Evolutionary conservation across 768 basidiomycete genomes (phyloP), one percentile per base, ranked within the genome.

Genomic region (Lactarius tabidus): DNA sequence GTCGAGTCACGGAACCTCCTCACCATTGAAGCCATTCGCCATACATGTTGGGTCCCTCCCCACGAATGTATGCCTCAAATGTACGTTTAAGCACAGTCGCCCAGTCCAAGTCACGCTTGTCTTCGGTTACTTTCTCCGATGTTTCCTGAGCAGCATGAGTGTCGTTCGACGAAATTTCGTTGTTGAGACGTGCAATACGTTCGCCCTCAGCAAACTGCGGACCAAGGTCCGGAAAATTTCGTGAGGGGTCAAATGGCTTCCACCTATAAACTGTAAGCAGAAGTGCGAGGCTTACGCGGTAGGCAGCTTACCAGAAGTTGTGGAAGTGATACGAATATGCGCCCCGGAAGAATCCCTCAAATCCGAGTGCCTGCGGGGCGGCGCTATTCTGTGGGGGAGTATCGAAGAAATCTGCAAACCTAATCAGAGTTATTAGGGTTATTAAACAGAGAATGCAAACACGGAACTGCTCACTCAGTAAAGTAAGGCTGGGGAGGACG

Each of bases 241-340:
- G 87, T 9, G 85, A 77, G 1, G 91, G 83, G 75, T 99, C 96
- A 70, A 98, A 97, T 6, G 95, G 91, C 68, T 90, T 88, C 96
- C 96, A 97, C 95, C 95, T 95, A 69, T 15, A 28, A 20, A 65
- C 41, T 45, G 18, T 15, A 54, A 57, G 58, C 52, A 17, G 41
- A 38, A 48, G 14, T 56, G 65, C 43, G 28, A 60, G 54, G 3
- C 8, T 41, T n/a, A 6, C 26, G 5, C 10, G 45, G 29, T 18
- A 39, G 26, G 31, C 15, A 15, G 73, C 85, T 60, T 61, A 91
- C 93, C 93, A 95, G 77, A 85, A 91, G 74, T 95, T 95, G 74
- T 98, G 95, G 77, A 90, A 98, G 75, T 98, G 95, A 75, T 98
- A 98, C 1, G 91, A 95, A 74, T 87, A 98, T 6, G 96, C 92